A percentile compares a stretch with the other conserved stretches of the same genome.
Evolutionary conservation across 1,284 basidiomycete genomes (phyloP).

Genomic region (Boletus semigastroideus): DNA sequence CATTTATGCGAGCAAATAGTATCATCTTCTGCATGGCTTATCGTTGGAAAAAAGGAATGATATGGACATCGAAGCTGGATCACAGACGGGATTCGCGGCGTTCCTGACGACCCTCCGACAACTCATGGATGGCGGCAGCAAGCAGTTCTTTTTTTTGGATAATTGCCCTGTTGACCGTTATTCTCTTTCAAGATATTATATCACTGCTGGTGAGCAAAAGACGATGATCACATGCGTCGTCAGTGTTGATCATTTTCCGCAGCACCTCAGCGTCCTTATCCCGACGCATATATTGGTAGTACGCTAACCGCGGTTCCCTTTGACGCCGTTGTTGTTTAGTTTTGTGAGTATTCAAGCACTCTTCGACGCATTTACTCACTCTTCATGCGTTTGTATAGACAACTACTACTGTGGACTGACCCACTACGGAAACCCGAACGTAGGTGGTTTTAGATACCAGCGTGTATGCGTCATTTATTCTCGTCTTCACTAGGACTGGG

Average conservation of each 20-base stretch:
- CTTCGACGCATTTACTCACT: neutral
- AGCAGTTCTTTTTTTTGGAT: constrained; percentile 36
- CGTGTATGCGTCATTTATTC: neutral
- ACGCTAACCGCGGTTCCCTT: constrained; percentile 57
- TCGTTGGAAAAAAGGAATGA: constrained; percentile 47
- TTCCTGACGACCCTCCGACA: constrained; percentile 56
- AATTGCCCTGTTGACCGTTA: constrained; percentile 3
- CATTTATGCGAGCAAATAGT: neutral
- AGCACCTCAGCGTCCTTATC: constrained; percentile 67
- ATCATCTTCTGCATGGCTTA: neutral
- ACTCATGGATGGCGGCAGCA: constrained; percentile 47
- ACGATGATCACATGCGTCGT: neutral
- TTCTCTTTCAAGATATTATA: constrained; percentile 49
- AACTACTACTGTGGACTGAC: constrained; percentile 62
- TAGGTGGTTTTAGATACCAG: constrained; percentile 23
- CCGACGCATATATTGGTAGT: constrained; percentile 55
- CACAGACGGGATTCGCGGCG: constrained; percentile 48
- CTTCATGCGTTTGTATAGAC: constrained; percentile 29
- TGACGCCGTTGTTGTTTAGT: constrained; percentile 65
- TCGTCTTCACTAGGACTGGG: constrained; percentile 42
- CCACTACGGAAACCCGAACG: constrained; percentile 44
- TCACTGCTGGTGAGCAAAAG: constrained; percentile 42
- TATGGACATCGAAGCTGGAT: constrained; percentile 66
- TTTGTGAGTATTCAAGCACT: constrained; percentile 36
- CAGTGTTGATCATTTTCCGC: neutral